Conservation (phyloP, 352 stramenopile genomes). For the Phytophthora melonis region DNA sequence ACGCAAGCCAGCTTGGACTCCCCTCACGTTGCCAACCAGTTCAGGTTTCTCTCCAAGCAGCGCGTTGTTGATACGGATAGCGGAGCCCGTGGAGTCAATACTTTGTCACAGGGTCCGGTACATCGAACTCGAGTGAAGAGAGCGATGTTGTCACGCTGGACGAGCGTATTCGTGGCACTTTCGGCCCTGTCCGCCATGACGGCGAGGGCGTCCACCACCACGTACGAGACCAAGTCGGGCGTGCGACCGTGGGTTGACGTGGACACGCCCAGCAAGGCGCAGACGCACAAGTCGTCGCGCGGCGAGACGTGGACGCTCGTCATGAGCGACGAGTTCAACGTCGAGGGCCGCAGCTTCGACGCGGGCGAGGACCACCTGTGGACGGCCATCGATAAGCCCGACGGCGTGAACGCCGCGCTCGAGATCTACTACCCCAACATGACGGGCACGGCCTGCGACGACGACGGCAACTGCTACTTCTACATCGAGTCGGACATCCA, state of each 20-base stretch:
- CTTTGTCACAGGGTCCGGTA: background rate
- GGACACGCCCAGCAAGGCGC: slow-evolving; percentile 41
- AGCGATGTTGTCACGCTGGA: slow-evolving; percentile 22
- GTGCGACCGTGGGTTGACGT: slow-evolving; percentile 65
- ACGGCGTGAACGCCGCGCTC: slow-evolving; percentile 77
- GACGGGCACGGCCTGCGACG: slow-evolving; percentile 65
- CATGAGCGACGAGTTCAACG: slow-evolving; percentile 48
- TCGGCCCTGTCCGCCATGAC: slow-evolving; percentile 2
- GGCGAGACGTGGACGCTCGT: slow-evolving; percentile 61
- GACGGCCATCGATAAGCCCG: slow-evolving; percentile 85
- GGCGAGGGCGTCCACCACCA: background rate
- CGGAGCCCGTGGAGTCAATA: too few relatives aligned
- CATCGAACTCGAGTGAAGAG: background rate
- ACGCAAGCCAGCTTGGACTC: background rate
- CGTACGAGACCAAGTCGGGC: slow-evolving; percentile 55
- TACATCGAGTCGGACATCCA: slow-evolving; percentile 63
- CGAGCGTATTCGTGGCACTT: background rate
- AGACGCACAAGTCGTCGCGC: slow-evolving; percentile 51
- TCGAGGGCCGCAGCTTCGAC: slow-evolving; percentile 76
- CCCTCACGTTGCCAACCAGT: slow-evolving; percentile 20
- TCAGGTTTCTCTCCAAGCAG: slow-evolving; percentile 21
- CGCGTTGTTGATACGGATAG: too few relatives aligned
- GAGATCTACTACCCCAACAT: slow-evolving; percentile 82
- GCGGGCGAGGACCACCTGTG: slow-evolving; percentile 95
- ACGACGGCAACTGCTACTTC: slow-evolving; percentile 66